Conservation (phyloP, 2,329 filamentous ascomycete species). For the Penicillium sp. region DNA sequence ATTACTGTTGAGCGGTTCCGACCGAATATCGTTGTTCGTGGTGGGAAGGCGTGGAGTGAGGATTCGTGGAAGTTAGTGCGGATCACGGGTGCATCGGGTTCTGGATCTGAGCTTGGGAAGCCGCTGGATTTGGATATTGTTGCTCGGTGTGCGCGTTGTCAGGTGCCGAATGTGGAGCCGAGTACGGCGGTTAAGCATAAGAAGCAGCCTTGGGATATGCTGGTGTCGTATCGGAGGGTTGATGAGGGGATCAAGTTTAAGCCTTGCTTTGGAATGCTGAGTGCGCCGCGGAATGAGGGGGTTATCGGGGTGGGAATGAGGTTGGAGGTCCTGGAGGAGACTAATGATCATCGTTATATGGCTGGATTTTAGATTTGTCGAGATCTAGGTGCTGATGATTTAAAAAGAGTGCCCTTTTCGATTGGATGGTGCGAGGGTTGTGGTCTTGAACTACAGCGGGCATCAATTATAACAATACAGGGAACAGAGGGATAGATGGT, state of each 20-base stretch:
- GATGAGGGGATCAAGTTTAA: slow-evolving; percentile 64
- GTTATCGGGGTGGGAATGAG: slow-evolving; percentile 59
- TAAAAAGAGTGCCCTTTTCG: too few species aligned
- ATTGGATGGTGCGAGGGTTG: too few species aligned
- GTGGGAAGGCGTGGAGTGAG: slow-evolving; percentile 60
- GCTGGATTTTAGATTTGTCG: slow-evolving; percentile 32
- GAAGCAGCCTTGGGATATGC: slow-evolving; percentile 62
- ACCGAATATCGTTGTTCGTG: slow-evolving; percentile 61
- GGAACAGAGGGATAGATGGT: too few species aligned
- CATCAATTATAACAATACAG: too few species aligned
- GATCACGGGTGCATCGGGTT: slow-evolving; percentile 14
- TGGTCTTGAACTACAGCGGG: too few species aligned
- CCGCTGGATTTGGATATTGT: slow-evolving; percentile 57
- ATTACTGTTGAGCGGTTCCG: slow-evolving; percentile 64
- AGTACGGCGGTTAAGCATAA: slow-evolving; percentile 61
- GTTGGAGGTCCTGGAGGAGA: slow-evolving; percentile 60
- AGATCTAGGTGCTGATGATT: not conserved
- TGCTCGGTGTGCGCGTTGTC: slow-evolving; percentile 61
- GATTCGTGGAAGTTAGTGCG: slow-evolving; percentile 64
- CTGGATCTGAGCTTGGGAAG: not conserved
- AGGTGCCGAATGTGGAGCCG: slow-evolving; percentile 66
- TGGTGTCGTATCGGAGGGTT: slow-evolving; percentile 62
- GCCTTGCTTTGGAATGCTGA: slow-evolving; percentile 68
- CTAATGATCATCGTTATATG: slow-evolving; percentile 58
- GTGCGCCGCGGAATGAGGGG: slow-evolving; percentile 59